Percentiles rank a stretch among this genome's conserved stretches.
phyloP scores from a whole-genome alignment of 805 yeast species.

The Candida nonsorbophila region DNA sequence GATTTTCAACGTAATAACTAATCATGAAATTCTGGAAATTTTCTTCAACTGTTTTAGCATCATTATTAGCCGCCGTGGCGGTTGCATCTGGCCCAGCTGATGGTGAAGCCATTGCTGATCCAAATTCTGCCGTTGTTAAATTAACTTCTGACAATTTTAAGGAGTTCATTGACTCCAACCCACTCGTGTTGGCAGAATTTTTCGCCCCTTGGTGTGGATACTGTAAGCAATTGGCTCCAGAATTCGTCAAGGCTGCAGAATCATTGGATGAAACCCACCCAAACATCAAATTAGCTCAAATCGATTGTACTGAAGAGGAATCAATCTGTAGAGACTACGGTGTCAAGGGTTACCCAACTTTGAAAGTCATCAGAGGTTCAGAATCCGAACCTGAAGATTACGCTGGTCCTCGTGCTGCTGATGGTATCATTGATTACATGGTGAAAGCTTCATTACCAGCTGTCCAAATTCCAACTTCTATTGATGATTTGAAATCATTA shows the following conservation, averaged over 20 bases:
- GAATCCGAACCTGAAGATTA: constrained; percentile 52
- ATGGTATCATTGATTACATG: constrained; percentile 75
- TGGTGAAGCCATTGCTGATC: constrained; percentile 68
- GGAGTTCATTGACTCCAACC: constrained; percentile 61
- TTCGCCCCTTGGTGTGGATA: constrained; percentile 99
- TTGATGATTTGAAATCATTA: constrained; percentile 46
- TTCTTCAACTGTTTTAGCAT: constrained; percentile 31
- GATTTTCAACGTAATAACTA: not conserved
- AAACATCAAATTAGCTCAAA: constrained; percentile 69
- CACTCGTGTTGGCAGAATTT: constrained; percentile 79
- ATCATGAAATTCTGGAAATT: constrained; percentile 38
- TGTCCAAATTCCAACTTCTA: constrained; percentile 36
- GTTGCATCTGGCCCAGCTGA: constrained; percentile 36
- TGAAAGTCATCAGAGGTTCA: constrained; percentile 69
- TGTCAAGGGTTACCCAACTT: constrained; percentile 78
- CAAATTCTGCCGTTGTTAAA: constrained; percentile 83
- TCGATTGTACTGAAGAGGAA: constrained; percentile 78
- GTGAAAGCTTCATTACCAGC: constrained; percentile 77
- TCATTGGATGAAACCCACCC: constrained; percentile 45
- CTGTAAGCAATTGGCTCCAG: constrained; percentile 85
- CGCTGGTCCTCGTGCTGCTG: constrained; percentile 80
- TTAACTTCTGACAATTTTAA: constrained; percentile 64
- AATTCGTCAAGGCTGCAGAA: constrained; percentile 70
- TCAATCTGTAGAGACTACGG: constrained; percentile 64
- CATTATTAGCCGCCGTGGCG: constrained; percentile 30